Evolutionary conservation across 2,329 filamentous ascomycete genomes (phyloP), one percentile per base, ranked within the genome.

Genomic region (Dichotomopilus funicola): DNA sequence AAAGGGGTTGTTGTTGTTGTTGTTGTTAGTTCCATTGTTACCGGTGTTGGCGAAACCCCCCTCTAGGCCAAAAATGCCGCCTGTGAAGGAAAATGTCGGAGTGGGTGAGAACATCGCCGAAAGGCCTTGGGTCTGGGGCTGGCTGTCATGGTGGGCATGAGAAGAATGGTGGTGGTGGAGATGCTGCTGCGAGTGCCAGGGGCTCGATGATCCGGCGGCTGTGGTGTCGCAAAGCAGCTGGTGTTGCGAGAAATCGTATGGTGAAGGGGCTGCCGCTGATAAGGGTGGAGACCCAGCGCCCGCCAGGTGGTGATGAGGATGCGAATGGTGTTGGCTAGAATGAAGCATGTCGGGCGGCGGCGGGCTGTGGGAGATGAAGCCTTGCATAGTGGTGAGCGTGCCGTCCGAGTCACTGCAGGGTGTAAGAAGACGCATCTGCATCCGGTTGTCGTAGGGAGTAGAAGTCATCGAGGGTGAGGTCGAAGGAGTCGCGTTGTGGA

Each of bases 361-460:
- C 19, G 71, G 69, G 46, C 68, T 73, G 33, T 68, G 64, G 8
- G 64, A 61, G 56, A 71, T 58, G n/a, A 56, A 62, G 7, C 65
- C 58, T 1, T 66, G 64, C 48, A 71, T 69, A 13, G 66, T 60
- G 13, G 35, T 4, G 61, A 54, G n/a, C n/a, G 35, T 34, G 34
- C 49, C 44, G 37, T 81, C 78, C 4, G 64, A 67, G 54, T 82
- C 79, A 66, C 78, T 81, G 66, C 73, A 77, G 1, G 79, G 79
- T 0, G 79, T 82, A 56, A 80, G 73, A 34, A 81, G 73, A 10
- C 75, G 69, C 55, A 69, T 61, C 12, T 67, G 67, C 40, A 72
- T 69, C 50, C 72, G 59, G 8, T 37, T 46, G 27, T 55, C 41
- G 67, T 71, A 34, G 54, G 53, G 38, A 62, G 73, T 73, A 0